phyloP scores from a whole-genome alignment of 2,329 filamentous ascomycete genomes.

The Parafenestella ontariensis region DNA sequence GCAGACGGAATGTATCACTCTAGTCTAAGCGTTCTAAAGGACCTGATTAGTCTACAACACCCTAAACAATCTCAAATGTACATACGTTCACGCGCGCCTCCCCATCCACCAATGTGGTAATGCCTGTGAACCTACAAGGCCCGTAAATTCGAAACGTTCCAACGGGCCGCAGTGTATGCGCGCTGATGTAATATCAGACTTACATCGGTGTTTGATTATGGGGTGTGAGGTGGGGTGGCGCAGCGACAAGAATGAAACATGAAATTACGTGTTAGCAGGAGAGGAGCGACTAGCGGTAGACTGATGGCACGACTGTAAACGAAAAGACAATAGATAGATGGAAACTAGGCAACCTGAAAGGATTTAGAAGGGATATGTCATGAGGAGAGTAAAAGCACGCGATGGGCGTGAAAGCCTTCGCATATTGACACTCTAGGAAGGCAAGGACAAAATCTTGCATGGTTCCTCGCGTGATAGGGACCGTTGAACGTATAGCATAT shows the following conservation, averaged over 20 bases:
- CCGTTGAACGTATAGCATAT: not conserved
- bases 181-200: not conserved
- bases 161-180: not conserved
- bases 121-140: too few relatives aligned
- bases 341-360: too few relatives aligned
- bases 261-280: too few relatives aligned
- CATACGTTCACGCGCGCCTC: too few relatives aligned
- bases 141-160: not conserved
- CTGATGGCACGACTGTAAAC: not conserved
- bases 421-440: not conserved
- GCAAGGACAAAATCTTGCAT: not conserved
- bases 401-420: not conserved
- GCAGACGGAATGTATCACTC: not conserved
- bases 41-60: too few relatives aligned
- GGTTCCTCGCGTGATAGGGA: not conserved
- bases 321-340: too few relatives aligned
- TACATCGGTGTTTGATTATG: not conserved
- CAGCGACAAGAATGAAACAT: not conserved
- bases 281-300: not conserved
- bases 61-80: too few relatives aligned
- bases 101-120: too few relatives aligned
- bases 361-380: too few relatives aligned
- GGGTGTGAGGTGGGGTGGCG: not conserved
- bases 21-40: slow-evolving; percentile 4
- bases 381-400: not conserved